A percentile compares a stretch with the other conserved stretches of the same genome.
These are phyloP conservation scores for Agaricus subrufescens DNA, from an alignment of 768 basidiomycete species.

Conservation along the genomic window DNA sequence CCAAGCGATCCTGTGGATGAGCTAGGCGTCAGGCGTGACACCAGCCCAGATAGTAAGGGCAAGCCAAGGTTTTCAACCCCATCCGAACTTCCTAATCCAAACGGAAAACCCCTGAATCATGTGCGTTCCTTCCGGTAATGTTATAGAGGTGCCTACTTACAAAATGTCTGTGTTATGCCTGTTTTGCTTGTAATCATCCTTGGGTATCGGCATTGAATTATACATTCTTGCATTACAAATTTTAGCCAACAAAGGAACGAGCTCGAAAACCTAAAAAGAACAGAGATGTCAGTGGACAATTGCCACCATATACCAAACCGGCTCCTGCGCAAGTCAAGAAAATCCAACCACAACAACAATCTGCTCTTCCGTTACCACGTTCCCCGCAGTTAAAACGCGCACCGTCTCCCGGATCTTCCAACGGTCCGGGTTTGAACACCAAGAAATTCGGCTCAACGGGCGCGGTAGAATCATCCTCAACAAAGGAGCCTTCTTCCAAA, in stretches of 20 bases:
- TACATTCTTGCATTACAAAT: conserved; percentile 17
- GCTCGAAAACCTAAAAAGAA: conserved; percentile 63
- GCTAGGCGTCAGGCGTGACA: conserved; percentile 36
- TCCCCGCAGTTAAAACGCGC: not conserved
- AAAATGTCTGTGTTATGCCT: conserved; percentile 22
- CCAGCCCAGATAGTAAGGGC: conserved; percentile 14
- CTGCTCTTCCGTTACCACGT: not conserved
- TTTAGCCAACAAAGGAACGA: conserved; percentile 71
- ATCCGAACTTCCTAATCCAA: conserved; percentile 36
- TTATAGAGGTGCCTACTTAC: conserved; percentile 43
- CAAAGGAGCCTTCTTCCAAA: conserved; percentile 4
- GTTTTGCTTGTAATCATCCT: conserved; percentile 19
- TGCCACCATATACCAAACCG: not conserved
- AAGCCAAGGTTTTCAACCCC: conserved; percentile 18
- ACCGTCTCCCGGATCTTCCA: not conserved
- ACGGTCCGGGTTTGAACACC: not conserved
- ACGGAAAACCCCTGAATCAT: conserved; percentile 72
- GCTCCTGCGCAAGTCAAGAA: not conserved
- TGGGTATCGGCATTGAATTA: conserved; percentile 25
- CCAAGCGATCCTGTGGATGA: conserved; percentile 37
- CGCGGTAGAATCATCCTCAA: not conserved
- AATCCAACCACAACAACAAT: not conserved
- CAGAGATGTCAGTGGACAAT: conserved; percentile 11
- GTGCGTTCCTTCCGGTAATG: conserved; percentile 80
- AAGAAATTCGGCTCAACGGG: not conserved